Percentiles rank a stretch among this genome's conserved stretches.
phyloP scores from a whole-genome alignment of 805 yeast species.

The Candida easanensis region DNA sequence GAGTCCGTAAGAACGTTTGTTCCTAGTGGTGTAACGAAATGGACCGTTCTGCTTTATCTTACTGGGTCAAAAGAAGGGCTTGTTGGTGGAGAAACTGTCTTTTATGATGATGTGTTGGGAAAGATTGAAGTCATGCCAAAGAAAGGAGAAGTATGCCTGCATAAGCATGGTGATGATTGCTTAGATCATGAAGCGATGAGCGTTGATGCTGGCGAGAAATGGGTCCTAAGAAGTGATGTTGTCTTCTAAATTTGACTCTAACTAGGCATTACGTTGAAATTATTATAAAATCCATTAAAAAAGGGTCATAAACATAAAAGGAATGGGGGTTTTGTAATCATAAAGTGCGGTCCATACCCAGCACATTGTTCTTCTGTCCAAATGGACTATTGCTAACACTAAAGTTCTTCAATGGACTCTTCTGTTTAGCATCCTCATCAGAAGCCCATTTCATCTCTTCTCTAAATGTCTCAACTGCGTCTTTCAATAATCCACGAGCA shows the following conservation, averaged over 20 bases:
- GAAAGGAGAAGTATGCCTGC: constrained; percentile 56
- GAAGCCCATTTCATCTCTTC: constrained; percentile 34
- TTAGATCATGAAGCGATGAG: constrained; percentile 54
- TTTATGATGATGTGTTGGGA: constrained; percentile 33
- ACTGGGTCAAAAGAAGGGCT: constrained; percentile 52
- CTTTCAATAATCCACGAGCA: constrained; percentile 40
- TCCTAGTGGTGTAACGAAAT: constrained; percentile 42
- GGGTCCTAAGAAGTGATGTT: constrained; percentile 63
- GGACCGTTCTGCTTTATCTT: constrained; percentile 59
- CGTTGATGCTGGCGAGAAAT: constrained; percentile 51
- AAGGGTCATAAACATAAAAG: too few species aligned
- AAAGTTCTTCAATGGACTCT: constrained; percentile 18
- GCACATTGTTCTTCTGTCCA: constrained; percentile 11
- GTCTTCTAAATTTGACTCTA: constrained; percentile 33
- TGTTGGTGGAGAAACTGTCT: constrained; percentile 58
- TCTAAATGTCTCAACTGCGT: constrained; percentile 42
- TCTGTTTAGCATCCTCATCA: constrained; percentile 12
- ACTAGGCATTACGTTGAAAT: too few species aligned
- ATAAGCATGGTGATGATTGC: constrained; percentile 67
- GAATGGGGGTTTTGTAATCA: too few species aligned
- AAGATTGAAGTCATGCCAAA: constrained; percentile 43
- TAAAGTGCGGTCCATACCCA: not conserved
- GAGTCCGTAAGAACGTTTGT: constrained; percentile 43
- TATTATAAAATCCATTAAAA: too few species aligned
- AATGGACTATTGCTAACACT: constrained; percentile 25